These are phyloP conservation scores for Monsonia emarginata DNA, from an alignment of 441 rosid species.

Conservation along the genomic window DNA sequence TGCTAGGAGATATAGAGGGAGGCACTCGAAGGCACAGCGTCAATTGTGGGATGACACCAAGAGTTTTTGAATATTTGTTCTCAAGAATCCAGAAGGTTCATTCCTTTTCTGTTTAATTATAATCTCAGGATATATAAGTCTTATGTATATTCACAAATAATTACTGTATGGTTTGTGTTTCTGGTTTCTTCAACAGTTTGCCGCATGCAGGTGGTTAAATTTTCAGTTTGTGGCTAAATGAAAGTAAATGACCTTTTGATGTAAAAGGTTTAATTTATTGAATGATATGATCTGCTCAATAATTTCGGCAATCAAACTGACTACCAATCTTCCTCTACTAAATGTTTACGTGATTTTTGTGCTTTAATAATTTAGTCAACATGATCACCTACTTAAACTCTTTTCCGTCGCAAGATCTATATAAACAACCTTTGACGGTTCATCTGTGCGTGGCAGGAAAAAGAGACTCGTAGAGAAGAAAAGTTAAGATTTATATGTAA, in stretches of 20 bases:
- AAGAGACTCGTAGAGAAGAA: constrained; percentile 70
- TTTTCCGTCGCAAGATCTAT: constrained; percentile 6
- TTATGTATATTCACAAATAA: too few relatives aligned
- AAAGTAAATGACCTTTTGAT: not conserved
- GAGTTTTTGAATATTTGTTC: constrained; percentile 84
- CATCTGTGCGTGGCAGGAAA: constrained; percentile 53
- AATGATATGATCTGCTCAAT: not conserved
- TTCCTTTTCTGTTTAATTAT: not conserved
- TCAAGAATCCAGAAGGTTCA: constrained; percentile 83
- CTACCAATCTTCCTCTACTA: not conserved
- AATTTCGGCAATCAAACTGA: not conserved
- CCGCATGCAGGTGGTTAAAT: not conserved
- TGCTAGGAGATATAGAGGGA: constrained; percentile 98
- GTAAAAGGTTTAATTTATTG: not conserved
- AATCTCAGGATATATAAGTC: not conserved
- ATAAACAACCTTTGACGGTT: not conserved
- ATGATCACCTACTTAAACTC: not conserved
- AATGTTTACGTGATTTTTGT: not conserved
- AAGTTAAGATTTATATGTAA: constrained; percentile 64
- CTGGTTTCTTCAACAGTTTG: not conserved
- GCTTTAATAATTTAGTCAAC: not conserved
- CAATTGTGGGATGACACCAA: constrained; percentile 90
- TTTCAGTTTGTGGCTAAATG: not conserved
- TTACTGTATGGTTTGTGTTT: too few relatives aligned
- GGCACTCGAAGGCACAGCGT: constrained; percentile 91